Base-by-base conservation (phyloP, 208 protist species). In the Acanthamoeba castellanii region DNA sequence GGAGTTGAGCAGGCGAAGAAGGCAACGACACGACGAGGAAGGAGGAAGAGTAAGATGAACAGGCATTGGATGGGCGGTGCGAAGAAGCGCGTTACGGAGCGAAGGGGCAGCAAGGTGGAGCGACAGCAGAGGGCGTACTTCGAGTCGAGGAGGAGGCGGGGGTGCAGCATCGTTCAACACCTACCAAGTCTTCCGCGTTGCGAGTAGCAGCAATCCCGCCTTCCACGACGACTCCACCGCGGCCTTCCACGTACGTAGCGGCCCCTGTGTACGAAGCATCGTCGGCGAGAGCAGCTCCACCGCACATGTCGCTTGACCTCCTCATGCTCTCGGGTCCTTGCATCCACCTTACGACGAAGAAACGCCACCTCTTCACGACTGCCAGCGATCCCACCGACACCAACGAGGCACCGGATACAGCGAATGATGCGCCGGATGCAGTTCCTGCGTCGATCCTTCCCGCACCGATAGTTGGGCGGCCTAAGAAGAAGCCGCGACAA, bases 21-120 rank as follows among this genome's bases (percentile, higher is more conserved):
- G 18, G 52, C 2, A 11, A 20, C 52, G 30, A 72, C 64, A 18
- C 18, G 11, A 27, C 0, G 30, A 37, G 13, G 7, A 42, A n/a
- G 59, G 25, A 52, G 34, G 4, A 78, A 0, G 34, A 81, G 5
- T 34, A 81, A 27, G 30, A 88, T 88, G 81, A 88, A 88, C 50
- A n/a, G 81, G 20, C 81, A 88, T 50, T 88, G 81, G 81, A 88
- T 64, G 50, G 81, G 81, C 42, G 81, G 81, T 3, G 22, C 81
- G 25, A 88, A 50, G 30, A 88, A 42, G 81, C 45, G 27, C 50
- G 81, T 88, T 6, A 27, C 18, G n/a, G 81, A 55, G 20, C 25
- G 25, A 25, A n/a, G 81, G 5, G 27, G 20, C 13, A 64, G 18
- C 3, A 55, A 27, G 50, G 27, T 42, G n/a, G 81, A 55, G 47